phyloP scores from a whole-genome alignment of 2,329 filamentous ascomycete species.

The Pseudofabraea citricarpa region DNA sequence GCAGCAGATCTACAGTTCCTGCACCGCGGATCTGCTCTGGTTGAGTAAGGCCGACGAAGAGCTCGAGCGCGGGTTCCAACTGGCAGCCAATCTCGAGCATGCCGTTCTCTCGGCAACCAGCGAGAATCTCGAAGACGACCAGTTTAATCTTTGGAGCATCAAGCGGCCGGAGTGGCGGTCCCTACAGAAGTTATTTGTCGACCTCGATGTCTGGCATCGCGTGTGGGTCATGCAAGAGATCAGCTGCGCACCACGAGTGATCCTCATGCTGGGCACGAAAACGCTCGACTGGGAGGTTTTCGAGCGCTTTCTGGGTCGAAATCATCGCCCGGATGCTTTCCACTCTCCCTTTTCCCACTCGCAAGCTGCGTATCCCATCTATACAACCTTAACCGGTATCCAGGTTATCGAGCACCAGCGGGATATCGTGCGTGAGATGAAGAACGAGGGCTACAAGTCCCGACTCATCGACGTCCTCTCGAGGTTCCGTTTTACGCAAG shows the following conservation, averaged over 20 bases:
- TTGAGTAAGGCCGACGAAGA: background rate
- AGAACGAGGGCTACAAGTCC: background rate
- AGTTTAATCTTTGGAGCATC: too few species aligned
- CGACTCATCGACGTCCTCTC: background rate
- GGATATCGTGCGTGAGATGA: background rate
- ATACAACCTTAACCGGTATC: too few species aligned
- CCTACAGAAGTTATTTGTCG: background rate
- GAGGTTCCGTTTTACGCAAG: background rate
- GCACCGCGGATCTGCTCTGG: background rate
- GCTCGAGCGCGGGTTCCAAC: background rate
- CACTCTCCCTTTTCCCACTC: background rate
- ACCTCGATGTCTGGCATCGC: background rate
- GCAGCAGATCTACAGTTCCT: background rate
- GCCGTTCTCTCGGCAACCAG: background rate
- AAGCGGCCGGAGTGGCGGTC: too few species aligned
- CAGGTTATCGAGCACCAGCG: background rate
- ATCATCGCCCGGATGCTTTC: background rate
- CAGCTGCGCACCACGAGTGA: background rate
- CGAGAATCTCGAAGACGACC: background rate
- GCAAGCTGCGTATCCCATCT: background rate
- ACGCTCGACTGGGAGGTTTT: background rate
- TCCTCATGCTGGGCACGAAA: background rate
- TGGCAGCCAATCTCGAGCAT: background rate
- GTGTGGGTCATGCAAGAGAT: background rate
- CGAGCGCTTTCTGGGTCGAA: background rate